Base-by-base conservation (phyloP, 116 monocot genomes). In the Zostera marina region DNA sequence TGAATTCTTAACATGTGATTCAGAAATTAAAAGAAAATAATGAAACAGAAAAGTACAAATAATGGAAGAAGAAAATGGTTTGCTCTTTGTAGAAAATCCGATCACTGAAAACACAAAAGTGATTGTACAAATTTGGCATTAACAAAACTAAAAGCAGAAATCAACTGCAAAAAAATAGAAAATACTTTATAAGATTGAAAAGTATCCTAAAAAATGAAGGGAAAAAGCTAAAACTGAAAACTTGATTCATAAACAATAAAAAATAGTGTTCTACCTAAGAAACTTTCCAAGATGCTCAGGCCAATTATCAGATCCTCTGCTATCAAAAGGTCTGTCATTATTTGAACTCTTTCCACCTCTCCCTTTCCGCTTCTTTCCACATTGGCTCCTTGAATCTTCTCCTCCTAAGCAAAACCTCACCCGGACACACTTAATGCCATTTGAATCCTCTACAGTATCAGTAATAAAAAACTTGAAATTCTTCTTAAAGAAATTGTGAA, bases 401-500 rank as follows among this genome's bases (percentile, higher is more conserved):
- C 70, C 75, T 53, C 58, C 71, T 10, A 56, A 61, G 52, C 39
- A 59, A 48, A 81, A 77, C 61, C 98, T 78, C 68, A 99, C 81
- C 64, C 98, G 72, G 7, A 99, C 52, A 14, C 90, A 58, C 63
- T 81, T 99, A 39, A 62, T 32, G 54, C 59, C 44, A 14, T 52
- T 78, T 10, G 66, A 47, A 23, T 60, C 90, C 53, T 89, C 91
- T 15, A 99, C 79, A 4, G 87, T 91, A 42, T 99, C 98, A 21
- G 98, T 99, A 22, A 84, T 70, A 25, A 99, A 59, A 39, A 81
- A 78, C 58, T 79, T 86, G 66, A 99, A 77, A 53, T 77, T 83
- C 68, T 76, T 85, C 83, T 99, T 99, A 79, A 99, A 87, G 68
- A 99, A 99, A 15, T 81, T 79, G 68, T 99, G 98, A 22, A 99